Base-by-base conservation (phyloP, 371 early-diverging fungal species). In the Actinomucor elegans region DNA sequence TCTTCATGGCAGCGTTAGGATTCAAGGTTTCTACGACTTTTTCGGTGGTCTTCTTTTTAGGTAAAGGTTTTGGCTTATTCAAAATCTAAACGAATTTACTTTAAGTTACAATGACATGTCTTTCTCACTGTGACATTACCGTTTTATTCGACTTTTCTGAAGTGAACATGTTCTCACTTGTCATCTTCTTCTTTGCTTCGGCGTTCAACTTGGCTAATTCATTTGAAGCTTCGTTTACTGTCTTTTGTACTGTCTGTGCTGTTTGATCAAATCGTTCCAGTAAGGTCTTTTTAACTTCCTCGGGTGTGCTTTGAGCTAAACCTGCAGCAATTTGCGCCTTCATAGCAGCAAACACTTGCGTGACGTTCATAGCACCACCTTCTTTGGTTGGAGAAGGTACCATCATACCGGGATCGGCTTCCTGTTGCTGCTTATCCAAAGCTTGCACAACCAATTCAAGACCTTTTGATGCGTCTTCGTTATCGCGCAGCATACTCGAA, bases 121-220 rank as follows among this genome's bases (percentile, higher is more conserved):
- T 1, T 32, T 8, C 10, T 6, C 37, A 27, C 27, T 32, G 12
- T 20, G 7, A 0, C 44, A 69, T 60, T 70, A 88, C 87, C 14
- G 91, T 91, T 48, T 86, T 86, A 60, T 81, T 81, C 51, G 89
- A 87, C 7, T 90, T 91, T 27, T 82, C 86, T 4, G 48, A 48
- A 15, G 84, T 79, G 20, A 80, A 77, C 53, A 94, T 80, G 28
- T 91, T 87, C 55, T 94, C 94, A 4, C 83, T 80, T 2, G 92
- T 88, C 28, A 94, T 42, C 54, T 91, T 92, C 61, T 79, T 83
- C 38, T 68, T 71, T 41, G 83, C 83, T 43, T 92, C 89, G 40
- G 64, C 77, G 47, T 84, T 71, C 38, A 87, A 69, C 41, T 81
- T 77, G 2, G 69, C 75, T 38, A 86, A 61, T 59, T 87, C 82